Evolutionary conservation across 2,329 filamentous ascomycete species (phyloP).

Genomic region (Akanthomyces lecanii): DNA sequence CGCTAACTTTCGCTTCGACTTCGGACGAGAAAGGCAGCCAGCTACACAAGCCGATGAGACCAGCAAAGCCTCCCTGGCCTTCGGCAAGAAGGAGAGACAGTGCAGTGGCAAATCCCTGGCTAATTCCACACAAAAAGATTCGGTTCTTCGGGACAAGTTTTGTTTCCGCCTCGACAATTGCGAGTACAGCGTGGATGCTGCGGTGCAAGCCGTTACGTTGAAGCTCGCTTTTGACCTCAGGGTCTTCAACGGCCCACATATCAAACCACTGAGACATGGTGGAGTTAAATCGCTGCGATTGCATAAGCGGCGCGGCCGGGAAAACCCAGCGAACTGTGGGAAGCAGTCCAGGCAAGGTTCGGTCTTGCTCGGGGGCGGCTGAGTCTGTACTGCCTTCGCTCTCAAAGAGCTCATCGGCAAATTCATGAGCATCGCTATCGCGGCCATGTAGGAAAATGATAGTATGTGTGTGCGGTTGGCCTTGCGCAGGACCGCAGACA

Average conservation of each 20-base stretch:
- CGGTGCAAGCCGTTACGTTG: not conserved
- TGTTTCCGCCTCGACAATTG: not conserved
- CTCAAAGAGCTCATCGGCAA: conserved; percentile 42
- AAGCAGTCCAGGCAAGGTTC: not conserved
- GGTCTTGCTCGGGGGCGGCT: not conserved
- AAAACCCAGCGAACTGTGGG: conserved; percentile 6
- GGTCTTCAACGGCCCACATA: not conserved
- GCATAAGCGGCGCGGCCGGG: not conserved
- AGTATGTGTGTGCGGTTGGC: conserved; percentile 29
- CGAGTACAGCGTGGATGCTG: not conserved
- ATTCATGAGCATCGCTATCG: conserved; percentile 42
- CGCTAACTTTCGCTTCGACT: not conserved
- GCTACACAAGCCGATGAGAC: conserved; percentile 5
- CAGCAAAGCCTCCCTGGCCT: not conserved
- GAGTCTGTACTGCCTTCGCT: not conserved
- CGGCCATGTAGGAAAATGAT: conserved; percentile 46
- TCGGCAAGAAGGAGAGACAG: not conserved
- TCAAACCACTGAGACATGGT: conserved; percentile 10
- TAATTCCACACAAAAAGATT: conserved; percentile 9
- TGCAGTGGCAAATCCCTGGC: conserved; percentile 1
- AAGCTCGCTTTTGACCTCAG: not conserved
- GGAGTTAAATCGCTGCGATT: not conserved
- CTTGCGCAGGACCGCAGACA: not conserved
- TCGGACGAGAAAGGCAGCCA: not conserved
- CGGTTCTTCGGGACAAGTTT: not conserved